These are phyloP conservation scores for Aspergillus clavatus DNA, from an alignment of 2,329 filamentous ascomycete genomes.

Conservation along the genomic window DNA sequence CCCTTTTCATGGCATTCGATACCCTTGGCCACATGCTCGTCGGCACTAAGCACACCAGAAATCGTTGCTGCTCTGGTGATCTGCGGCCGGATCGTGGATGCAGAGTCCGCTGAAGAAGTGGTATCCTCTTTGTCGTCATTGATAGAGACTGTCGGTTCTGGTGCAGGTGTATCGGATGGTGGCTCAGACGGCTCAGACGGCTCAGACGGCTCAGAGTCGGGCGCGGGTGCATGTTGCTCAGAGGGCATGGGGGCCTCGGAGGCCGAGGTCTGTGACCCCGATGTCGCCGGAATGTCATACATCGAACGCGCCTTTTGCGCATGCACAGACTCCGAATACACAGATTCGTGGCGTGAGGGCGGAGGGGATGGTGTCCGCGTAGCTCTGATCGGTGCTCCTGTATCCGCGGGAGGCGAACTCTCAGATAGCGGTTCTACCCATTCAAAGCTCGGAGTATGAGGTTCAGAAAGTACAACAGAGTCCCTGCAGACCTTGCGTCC, in stretches of 20 bases:
- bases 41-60: slow-evolving; percentile 45
- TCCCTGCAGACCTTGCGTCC: slow-evolving; percentile 72
- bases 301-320: slow-evolving; percentile 27
- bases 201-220: slow-evolving; percentile 9
- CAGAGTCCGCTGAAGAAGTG: slow-evolving; percentile 55
- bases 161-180: slow-evolving; percentile 9
- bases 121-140: slow-evolving; percentile 37
- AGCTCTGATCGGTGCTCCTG: slow-evolving; percentile 19
- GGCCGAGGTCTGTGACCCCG: slow-evolving; percentile 13
- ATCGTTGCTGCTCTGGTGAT: slow-evolving; percentile 27
- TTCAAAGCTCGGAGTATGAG: slow-evolving; percentile 52
- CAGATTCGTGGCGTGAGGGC: slow-evolving; percentile 14
- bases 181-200: slow-evolving; percentile 6
- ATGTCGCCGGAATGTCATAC: slow-evolving; percentile 21
- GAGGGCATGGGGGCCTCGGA: slow-evolving; percentile 7
- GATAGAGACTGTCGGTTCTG: slow-evolving; percentile 12
- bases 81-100: slow-evolving; percentile 55
- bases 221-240: slow-evolving; percentile 2
- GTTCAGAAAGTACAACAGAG: slow-evolving; percentile 56
- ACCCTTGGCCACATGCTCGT: slow-evolving; percentile 85
- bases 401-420: slow-evolving; percentile 31
- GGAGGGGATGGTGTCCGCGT: slow-evolving; percentile 32
- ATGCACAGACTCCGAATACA: slow-evolving; percentile 15
- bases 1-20: slow-evolving; percentile 87
- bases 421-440: slow-evolving; percentile 58